Evolutionary conservation across 805 yeast genomes (phyloP).

Genomic region (Candida boleticola): DNA sequence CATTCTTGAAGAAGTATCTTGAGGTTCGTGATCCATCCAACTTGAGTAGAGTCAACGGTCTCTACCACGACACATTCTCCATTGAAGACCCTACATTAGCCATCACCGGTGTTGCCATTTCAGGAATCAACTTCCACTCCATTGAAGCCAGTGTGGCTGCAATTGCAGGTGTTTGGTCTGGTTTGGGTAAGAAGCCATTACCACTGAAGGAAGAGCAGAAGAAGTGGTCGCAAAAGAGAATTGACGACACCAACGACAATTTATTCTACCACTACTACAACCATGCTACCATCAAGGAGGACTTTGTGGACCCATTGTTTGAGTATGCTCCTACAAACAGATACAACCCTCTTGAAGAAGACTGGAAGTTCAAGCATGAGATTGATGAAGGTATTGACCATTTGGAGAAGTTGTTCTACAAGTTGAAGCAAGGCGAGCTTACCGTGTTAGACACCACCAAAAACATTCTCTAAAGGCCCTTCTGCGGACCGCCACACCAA

Average conservation of each 20-base stretch:
- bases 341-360: conserved; percentile 26
- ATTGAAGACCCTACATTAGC: conserved; percentile 45
- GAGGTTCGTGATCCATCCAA: conserved; percentile 23
- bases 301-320: conserved; percentile 25
- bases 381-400: conserved; percentile 16
- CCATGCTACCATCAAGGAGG: conserved; percentile 18
- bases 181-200: conserved; percentile 17
- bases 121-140: conserved; percentile 46
- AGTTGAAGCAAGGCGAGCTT: conserved; percentile 19
- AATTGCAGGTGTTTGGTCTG: conserved; percentile 55
- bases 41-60: conserved; percentile 33
- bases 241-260: conserved; percentile 18
- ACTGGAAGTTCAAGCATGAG: conserved; percentile 22
- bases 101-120: conserved; percentile 37
- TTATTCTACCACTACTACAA: conserved; percentile 35
- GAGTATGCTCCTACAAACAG: conserved; percentile 26
- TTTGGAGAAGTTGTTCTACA: conserved; percentile 23
- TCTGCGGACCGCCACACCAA: no score
- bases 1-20: conserved; percentile 32
- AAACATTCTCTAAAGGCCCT: no score
- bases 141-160: conserved; percentile 55
- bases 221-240: conserved; percentile 28
- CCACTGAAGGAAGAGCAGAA: conserved; percentile 42
- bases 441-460: conserved; percentile 16
- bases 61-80: conserved; percentile 37